These are phyloP conservation scores for Spizellomyces punctatus DNA, from an alignment of 192 early-diverging fungal species.

Conservation along the genomic window DNA sequence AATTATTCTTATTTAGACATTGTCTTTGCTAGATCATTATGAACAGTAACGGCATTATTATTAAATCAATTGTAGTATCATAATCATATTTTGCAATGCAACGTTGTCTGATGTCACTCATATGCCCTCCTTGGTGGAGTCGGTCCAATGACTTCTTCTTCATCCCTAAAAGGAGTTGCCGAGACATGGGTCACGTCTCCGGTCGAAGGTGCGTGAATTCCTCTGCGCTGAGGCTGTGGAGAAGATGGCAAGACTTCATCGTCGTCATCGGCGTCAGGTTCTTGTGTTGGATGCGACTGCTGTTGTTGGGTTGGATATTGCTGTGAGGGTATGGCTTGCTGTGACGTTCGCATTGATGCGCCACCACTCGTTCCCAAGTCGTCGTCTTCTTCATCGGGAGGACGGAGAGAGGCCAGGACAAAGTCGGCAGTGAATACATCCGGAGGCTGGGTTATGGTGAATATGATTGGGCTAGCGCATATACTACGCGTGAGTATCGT, in stretches of 20 bases:
- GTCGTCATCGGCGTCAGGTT: background rate
- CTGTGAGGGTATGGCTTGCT: background rate
- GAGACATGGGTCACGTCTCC: background rate
- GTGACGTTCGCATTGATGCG: background rate
- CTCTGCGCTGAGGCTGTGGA: background rate
- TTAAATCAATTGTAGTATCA: too few species aligned
- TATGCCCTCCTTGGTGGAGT: background rate
- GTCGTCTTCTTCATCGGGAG: slow-evolving; percentile 4
- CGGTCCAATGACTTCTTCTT: background rate
- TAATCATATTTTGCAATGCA: too few species aligned
- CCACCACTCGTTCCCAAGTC: background rate
- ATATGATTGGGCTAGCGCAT: slow-evolving; percentile 36
- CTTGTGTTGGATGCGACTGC: background rate
- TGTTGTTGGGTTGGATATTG: slow-evolving; percentile 6
- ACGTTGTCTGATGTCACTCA: too few species aligned
- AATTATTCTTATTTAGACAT: too few species aligned
- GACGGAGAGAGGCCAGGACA: slow-evolving; percentile 37
- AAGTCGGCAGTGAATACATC: slow-evolving; percentile 43
- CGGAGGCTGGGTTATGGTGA: slow-evolving; percentile 32
- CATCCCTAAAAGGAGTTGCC: background rate
- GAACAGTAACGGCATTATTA: too few species aligned
- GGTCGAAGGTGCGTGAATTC: background rate
- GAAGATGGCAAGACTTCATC: slow-evolving; percentile 14
- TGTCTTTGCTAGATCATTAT: too few species aligned
- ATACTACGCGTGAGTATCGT: background rate